Evolutionary conservation across 2,329 filamentous ascomycete species (phyloP).

Genomic region (Chrysosporium keratinophilum): DNA sequence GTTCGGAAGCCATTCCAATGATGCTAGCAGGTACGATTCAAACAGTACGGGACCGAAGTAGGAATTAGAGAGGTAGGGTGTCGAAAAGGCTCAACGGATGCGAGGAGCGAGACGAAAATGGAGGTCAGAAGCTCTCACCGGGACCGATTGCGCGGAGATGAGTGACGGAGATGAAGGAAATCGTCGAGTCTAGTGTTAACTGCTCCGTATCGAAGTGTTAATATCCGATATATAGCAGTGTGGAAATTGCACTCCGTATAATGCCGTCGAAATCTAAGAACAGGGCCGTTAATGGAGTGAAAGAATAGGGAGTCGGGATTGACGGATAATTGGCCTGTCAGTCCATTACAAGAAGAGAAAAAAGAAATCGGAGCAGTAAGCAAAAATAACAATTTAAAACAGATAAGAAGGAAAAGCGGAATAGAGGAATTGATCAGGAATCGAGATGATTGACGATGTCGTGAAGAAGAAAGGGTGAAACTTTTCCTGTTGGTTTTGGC

Average conservation of each 20-base stretch:
- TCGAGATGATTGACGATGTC: background rate
- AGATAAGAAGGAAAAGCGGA: background rate
- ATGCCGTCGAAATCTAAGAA: slow-evolving; percentile 1
- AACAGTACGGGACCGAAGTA: background rate
- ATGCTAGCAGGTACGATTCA: background rate
- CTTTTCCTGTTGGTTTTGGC: background rate
- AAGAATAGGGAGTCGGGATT: background rate
- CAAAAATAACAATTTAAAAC: background rate
- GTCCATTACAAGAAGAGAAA: slow-evolving; percentile 6
- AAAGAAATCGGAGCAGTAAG: background rate
- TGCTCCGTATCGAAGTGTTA: background rate
- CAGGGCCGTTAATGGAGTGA: background rate
- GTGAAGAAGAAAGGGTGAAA: background rate
- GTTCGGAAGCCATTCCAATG: slow-evolving; percentile 10
- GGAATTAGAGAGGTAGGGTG: background rate
- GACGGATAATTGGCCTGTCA: background rate
- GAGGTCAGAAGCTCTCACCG: background rate
- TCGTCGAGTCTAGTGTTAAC: background rate
- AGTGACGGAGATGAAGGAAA: background rate
- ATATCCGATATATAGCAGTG: background rate
- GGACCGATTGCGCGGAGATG: background rate
- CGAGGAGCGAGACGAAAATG: background rate
- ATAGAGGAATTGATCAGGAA: background rate
- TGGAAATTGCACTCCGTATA: background rate
- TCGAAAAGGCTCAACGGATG: background rate